Percentiles rank a stretch among this genome's conserved stretches.
These are phyloP conservation scores for Phytopythium helicoides DNA, from an alignment of 352 stramenopile species.

Conservation along the genomic window DNA sequence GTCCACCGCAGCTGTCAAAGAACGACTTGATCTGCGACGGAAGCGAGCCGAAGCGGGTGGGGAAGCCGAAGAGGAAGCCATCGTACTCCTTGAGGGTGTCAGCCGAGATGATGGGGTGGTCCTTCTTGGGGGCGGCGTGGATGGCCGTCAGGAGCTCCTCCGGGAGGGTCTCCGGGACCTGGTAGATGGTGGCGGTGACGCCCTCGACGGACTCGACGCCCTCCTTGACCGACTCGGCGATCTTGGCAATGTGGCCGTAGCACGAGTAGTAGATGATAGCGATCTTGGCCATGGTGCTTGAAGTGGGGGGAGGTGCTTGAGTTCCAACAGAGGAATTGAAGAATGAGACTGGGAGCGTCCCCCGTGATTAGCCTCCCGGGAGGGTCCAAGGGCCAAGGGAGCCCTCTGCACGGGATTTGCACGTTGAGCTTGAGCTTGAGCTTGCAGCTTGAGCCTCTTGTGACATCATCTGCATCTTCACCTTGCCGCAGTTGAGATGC, in stretches of 20 bases:
- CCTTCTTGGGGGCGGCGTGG: constrained; percentile 73
- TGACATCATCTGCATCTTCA: too few relatives aligned
- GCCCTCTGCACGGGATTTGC: too few relatives aligned
- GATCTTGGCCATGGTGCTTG: too few relatives aligned
- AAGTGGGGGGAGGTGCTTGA: too few relatives aligned
- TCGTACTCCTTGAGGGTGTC: constrained; percentile 63
- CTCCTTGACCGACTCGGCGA: constrained; percentile 74
- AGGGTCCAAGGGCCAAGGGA: too few relatives aligned
- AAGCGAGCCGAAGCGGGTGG: constrained; percentile 60
- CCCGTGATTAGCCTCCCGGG: too few relatives aligned
- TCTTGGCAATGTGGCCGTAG: constrained; percentile 80
- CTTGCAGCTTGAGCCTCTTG: too few relatives aligned
- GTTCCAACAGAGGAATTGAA: too few relatives aligned
- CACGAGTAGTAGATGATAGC: constrained; percentile 86
- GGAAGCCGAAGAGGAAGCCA: constrained; percentile 75
- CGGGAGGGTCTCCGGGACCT: constrained; percentile 77
- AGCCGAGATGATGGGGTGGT: constrained; percentile 56
- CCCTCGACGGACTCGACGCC: constrained; percentile 69
- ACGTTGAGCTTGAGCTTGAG: too few relatives aligned
- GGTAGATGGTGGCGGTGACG: constrained; percentile 62
- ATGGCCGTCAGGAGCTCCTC: constrained; percentile 85
- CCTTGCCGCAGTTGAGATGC: too few relatives aligned
- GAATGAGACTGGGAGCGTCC: too few relatives aligned
- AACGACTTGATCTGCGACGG: constrained; percentile 76
- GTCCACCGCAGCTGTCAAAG: constrained; percentile 56